Percentiles rank a stretch among this genome's conserved stretches.
phyloP scores from a whole-genome alignment of 495 filamentous ascomycete genomes.

The Annulohypoxylon bovei region DNA sequence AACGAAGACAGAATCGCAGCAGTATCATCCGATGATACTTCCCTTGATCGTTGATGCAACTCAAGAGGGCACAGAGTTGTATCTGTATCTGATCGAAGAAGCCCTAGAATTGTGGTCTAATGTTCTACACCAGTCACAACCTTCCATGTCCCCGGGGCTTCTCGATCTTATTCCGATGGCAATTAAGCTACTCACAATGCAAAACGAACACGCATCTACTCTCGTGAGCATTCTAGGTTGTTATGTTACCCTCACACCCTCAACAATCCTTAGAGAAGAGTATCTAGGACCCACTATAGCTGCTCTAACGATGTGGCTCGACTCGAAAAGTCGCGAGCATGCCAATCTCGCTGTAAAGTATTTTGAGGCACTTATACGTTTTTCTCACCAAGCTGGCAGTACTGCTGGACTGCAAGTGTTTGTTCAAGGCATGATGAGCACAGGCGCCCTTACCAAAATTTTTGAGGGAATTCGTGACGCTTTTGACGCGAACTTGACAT shows the following conservation, averaged over 20 bases:
- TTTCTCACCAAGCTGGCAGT: conserved; percentile 74
- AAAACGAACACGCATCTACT: conserved; percentile 73
- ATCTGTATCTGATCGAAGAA: conserved; percentile 89
- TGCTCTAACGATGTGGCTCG: conserved; percentile 68
- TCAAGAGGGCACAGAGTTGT: conserved; percentile 78
- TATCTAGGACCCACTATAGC: conserved; percentile 65
- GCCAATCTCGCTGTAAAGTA: conserved; percentile 71
- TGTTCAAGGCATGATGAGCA: conserved; percentile 73
- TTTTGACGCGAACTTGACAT: conserved; percentile 77
- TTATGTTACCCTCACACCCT: conserved; percentile 83
- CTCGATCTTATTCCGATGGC: conserved; percentile 72
- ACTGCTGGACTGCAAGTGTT: conserved; percentile 70
- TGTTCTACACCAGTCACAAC: conserved; percentile 74
- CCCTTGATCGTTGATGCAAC: conserved; percentile 82
- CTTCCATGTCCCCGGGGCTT: conserved; percentile 72
- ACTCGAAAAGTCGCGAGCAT: conserved; percentile 70
- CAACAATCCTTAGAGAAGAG: conserved; percentile 73
- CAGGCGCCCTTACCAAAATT: conserved; percentile 70
- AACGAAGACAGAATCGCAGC: conserved; percentile 75
- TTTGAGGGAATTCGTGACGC: conserved; percentile 76
- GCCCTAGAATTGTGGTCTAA: conserved; percentile 87
- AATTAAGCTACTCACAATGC: conserved; percentile 73
- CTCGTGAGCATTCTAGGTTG: conserved; percentile 72
- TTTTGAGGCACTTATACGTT: conserved; percentile 75
- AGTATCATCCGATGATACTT: conserved; percentile 77